These are phyloP conservation scores for Mucor indicus DNA, from an alignment of 371 early-diverging fungal genomes.

Conservation along the genomic window DNA sequence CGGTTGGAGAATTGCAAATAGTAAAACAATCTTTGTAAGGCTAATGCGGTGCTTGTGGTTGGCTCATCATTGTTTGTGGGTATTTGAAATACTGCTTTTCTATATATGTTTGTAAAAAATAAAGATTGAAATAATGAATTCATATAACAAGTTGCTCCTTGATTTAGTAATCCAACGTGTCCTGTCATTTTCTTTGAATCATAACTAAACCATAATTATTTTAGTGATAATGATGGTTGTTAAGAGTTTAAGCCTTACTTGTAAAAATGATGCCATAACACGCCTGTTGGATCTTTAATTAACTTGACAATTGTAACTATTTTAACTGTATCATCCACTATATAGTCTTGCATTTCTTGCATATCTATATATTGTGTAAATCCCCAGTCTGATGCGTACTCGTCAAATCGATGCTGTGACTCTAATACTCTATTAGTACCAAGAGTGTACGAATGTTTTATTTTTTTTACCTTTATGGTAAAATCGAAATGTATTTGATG, in stretches of 20 bases:
- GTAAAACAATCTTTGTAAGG: constrained; percentile 94
- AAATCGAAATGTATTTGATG: constrained; percentile 59
- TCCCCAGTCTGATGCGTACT: constrained; percentile 55
- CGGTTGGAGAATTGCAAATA: constrained; percentile 69
- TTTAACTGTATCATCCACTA: constrained; percentile 59
- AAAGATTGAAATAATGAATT: constrained; percentile 98
- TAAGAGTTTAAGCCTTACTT: constrained; percentile 50
- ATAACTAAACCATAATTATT: constrained; percentile 43
- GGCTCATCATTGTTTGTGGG: constrained; percentile 90
- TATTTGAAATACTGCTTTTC: constrained; percentile 85
- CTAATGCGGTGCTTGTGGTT: constrained; percentile 74
- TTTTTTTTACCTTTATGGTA: constrained; percentile 14
- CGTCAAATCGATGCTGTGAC: constrained; percentile 75
- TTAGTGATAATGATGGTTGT: background rate
- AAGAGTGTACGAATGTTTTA: too few relatives aligned
- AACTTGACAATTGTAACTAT: constrained; percentile 74
- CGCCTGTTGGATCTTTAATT: constrained; percentile 84
- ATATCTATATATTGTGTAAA: constrained; percentile 11
- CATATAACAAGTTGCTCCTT: constrained; percentile 99
- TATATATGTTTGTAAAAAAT: constrained; percentile 93
- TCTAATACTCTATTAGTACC: constrained; percentile 14
- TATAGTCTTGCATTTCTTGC: constrained; percentile 39
- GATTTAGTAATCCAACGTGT: constrained; percentile 92
- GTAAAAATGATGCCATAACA: constrained; percentile 90
- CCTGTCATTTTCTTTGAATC: constrained; percentile 91